Evolutionary conservation across 2,329 filamentous ascomycete species (phyloP), one percentile per base, ranked within the genome.

Genomic region (Pseudonectria foliicola): DNA sequence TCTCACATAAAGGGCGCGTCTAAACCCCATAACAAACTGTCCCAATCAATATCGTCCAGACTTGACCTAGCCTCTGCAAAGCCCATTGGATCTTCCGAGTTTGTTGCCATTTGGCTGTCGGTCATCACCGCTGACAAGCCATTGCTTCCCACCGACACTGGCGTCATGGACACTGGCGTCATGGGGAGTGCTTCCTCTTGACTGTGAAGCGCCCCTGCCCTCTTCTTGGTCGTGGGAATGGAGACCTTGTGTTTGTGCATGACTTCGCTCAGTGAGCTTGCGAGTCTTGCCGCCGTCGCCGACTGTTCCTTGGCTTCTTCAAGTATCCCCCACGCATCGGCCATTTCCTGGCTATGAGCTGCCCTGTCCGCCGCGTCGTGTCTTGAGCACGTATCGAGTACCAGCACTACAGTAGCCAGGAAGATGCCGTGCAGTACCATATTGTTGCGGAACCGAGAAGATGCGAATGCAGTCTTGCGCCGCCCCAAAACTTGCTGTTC

Each of bases 21-120:
- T 14, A 61, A 33, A 1, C 55, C 54, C 49, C 55, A 59, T 32
- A 61, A 50, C 11, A 61, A 34, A 28, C 49, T 51, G 26, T 61
- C 57, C 55, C 59, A 61, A 30, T 61, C 57, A 41, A 61, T 56
- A 6, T 46, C 47, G 28, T 61, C 55, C 14, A 61, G 31, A n/a
- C 57, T 50, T 48, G 56, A 54, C 13, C 49, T 48, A 0, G 49
- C 47, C 16, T 54, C 54, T 1, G 58, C 34, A 25, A 45, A 43
- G 7, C 49, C 47, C 46, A 52, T 48, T 28, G 49, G 46, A 27
- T 49, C 45, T 16, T 55, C 55, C 6, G 56, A 42, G 11, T 45
- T 45, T 11, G 45, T 37, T 15, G 38, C 31, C 6, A 43, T 38
- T 3, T 27, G 27, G 7, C 48, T 45, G 13, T 38, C 27, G 1